A percentile compares a stretch with the other conserved stretches of the same genome.
Evolutionary conservation across 139 green algal genomes (phyloP).

Genomic region (Tetradesmus lagerheimii): DNA sequence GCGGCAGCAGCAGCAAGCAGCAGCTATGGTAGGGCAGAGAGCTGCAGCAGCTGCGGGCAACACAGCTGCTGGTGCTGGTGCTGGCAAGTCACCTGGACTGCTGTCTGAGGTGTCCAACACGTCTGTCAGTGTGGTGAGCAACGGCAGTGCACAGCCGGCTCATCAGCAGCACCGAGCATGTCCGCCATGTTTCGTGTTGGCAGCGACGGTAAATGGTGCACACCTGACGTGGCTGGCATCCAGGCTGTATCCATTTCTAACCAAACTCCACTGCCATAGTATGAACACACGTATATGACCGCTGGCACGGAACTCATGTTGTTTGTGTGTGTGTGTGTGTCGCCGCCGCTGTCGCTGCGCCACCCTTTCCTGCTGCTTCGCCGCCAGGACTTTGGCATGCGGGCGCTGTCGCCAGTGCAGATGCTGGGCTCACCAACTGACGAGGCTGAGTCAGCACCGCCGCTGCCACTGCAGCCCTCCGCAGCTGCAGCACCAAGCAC

Average conservation of each 20-base stretch:
- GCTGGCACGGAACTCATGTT: neutral
- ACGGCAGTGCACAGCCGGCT: neutral
- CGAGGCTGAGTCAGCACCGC: neutral
- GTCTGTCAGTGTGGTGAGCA: slow-evolving; percentile 14
- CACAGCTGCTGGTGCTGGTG: neutral
- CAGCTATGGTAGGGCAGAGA: neutral
- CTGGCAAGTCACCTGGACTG: neutral
- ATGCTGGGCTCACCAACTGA: neutral
- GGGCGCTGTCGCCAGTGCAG: slow-evolving; percentile 35
- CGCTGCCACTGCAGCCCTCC: slow-evolving; percentile 6
- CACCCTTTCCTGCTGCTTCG: neutral
- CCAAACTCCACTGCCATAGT: no score
- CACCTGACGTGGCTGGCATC: no score
- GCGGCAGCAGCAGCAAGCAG: neutral
- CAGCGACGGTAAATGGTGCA: no score
- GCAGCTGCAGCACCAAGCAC: slow-evolving; percentile 2
- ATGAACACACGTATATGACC: no score
- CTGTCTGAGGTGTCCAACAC: neutral
- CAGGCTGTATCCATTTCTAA: no score
- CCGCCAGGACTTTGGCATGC: slow-evolving; percentile 30
- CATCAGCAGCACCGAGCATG: no score
- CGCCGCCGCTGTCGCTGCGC: no score
- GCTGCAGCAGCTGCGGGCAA: neutral
- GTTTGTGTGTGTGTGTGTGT: neutral
- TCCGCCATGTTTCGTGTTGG: no score